Conservation (phyloP, 768 basidiomycete species). For the Baorangia bicolor region DNA sequence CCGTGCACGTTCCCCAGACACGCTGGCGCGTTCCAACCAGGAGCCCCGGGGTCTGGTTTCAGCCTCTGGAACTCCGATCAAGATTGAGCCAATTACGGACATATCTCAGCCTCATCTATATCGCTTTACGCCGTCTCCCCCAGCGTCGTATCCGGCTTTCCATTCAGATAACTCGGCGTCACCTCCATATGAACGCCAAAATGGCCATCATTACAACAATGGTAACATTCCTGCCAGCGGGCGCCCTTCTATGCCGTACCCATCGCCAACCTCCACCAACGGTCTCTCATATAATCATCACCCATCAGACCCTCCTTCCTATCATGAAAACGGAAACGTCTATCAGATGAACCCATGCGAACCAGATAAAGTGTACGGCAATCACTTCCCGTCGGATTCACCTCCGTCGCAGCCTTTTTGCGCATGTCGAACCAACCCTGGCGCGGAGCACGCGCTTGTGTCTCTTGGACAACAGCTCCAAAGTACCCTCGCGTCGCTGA, state of each 20-base stretch:
- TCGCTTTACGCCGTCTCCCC: constrained; percentile 67
- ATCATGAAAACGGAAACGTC: constrained; percentile 36
- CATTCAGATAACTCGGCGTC: constrained; percentile 43
- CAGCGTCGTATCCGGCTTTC: constrained; percentile 53
- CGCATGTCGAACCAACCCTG: constrained; percentile 62
- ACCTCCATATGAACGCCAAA: constrained; percentile 36
- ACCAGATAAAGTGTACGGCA: constrained; percentile 34
- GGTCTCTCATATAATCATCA: constrained; percentile 34
- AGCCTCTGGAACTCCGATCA: constrained; percentile 59
- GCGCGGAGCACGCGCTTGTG: constrained; percentile 56
- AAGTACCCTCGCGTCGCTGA: constrained; percentile 51
- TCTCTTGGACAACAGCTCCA: constrained; percentile 64
- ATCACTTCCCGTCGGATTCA: constrained; percentile 32
- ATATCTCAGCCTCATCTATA: constrained; percentile 53
- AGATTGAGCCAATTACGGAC: constrained; percentile 60
- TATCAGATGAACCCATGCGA: constrained; percentile 37
- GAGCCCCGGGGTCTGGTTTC: constrained; percentile 42
- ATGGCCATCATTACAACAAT: constrained; percentile 33
- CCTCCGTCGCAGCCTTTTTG: constrained; percentile 47
- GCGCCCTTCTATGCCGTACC: constrained; percentile 34
- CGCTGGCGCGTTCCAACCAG: constrained; percentile 33
- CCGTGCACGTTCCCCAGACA: constrained; percentile 37
- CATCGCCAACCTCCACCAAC: constrained; percentile 35
- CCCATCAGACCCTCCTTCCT: constrained; percentile 32
- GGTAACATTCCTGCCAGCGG: constrained; percentile 29